phyloP scores from a whole-genome alignment of 129 eudicot species.

The sunflower (Helianthus annuus) region DNA sequence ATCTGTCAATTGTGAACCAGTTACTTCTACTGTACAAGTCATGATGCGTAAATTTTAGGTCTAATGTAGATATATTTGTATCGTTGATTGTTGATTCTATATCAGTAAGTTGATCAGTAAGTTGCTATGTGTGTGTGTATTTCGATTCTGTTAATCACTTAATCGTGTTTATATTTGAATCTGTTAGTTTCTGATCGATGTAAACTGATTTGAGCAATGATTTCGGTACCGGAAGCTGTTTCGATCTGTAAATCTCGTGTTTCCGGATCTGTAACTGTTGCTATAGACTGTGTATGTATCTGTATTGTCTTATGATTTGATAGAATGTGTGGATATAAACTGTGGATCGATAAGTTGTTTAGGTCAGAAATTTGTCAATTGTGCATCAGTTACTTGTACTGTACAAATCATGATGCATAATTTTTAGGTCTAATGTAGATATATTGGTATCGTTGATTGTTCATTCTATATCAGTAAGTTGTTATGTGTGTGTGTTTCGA shows the following conservation, averaged over 20 bases:
- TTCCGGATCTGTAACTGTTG: conserved; percentile 22
- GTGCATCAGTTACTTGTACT: conserved; percentile 24
- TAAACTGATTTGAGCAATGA: not conserved
- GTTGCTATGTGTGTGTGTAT: not conserved
- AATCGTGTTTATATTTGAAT: conserved; percentile 20
- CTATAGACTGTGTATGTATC: not conserved
- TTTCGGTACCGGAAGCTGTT: conserved; percentile 8
- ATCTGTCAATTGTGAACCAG: not conserved
- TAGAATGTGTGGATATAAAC: not conserved
- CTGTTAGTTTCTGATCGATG: conserved; percentile 16
- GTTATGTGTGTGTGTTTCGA: not conserved
- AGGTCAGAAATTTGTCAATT: not conserved
- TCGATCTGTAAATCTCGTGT: not conserved
- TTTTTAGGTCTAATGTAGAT: not conserved
- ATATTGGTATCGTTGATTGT: not conserved
- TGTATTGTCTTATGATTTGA: not conserved
- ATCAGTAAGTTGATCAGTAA: not conserved
- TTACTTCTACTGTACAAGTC: conserved; percentile 29
- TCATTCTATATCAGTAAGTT: not conserved
- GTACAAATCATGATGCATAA: conserved; percentile 20
- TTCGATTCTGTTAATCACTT: not conserved
- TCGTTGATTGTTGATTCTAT: not conserved
- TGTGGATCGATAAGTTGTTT: not conserved
- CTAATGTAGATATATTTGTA: not conserved
- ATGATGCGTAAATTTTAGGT: conserved; percentile 7